Evolutionary conservation across 371 early-diverging fungal genomes (phyloP), one percentile per base, ranked within the genome.

Genomic region (Apophysomyces variabilis): DNA sequence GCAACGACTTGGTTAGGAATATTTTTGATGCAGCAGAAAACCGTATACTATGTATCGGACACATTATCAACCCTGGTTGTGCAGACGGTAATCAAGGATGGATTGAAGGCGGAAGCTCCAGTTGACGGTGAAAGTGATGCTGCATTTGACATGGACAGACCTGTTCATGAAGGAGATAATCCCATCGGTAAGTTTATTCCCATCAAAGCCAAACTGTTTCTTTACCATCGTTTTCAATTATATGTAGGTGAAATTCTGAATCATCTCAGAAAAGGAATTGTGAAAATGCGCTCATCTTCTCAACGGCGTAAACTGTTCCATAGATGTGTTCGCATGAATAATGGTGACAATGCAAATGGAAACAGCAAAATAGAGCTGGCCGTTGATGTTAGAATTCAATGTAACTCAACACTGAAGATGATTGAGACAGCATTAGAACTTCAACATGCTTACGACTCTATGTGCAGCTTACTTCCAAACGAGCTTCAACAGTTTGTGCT

Each of bases 31-130:
- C 45, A 13, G 13, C 12, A 11, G 7, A 7, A 5, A 57, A 21
- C 26, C 26, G 1, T 21, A 1, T 21, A 62, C 26, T 68, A 70
- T 62, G 45, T 67, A 73, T 21, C 1, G 26, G 1, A 21, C 26
- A 21, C 26, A 21, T 21, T 21, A 21, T 21, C 26, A 21, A 21
- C 45, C 56, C n/a, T 73, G 12, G 63, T 68, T 0, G 70, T 73
- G 4, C 74, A 73, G 43, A 67, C 44, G 7, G 60, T 67, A 6
- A 44, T 73, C 4, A 59, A 64, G 39, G 61, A 57, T 35, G 72
- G 67, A 18, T 57, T 64, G 13, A 54, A 36, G 8, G 4, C 32
- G 14, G 67, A 57, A 14, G 21, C 61, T n/a, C 59, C 38, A 5
- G 45, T 57, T 12, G 56, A 61, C 44, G 39, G 35, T 21, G 26